Conservation (phyloP, 768 basidiomycete genomes). For the Panaeolus cyanescens region DNA sequence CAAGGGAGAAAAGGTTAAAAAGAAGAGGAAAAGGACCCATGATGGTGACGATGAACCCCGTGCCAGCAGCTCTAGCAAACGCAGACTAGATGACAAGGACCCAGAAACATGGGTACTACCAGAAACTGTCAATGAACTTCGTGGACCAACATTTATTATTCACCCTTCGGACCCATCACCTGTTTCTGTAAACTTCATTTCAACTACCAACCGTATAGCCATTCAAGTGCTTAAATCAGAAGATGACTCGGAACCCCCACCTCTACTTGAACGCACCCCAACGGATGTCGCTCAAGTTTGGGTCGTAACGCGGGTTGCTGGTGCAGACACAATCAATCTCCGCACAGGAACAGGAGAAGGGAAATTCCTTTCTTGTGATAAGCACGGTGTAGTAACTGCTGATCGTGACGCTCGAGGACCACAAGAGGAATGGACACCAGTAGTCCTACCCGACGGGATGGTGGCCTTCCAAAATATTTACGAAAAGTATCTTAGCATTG, state of each 20-base stretch:
- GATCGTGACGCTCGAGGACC: conserved; percentile 89
- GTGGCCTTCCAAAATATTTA: conserved; percentile 87
- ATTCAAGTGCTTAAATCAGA: conserved; percentile 55
- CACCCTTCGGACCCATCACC: conserved; percentile 83
- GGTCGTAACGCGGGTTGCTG: conserved; percentile 87
- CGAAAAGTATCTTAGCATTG: conserved; percentile 83
- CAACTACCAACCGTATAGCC: conserved; percentile 73
- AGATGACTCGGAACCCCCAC: conserved; percentile 41
- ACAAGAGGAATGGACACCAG: conserved; percentile 93
- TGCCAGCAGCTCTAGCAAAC: conserved; percentile 45
- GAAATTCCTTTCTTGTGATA: conserved; percentile 88
- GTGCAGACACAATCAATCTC: conserved; percentile 81
- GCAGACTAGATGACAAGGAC: conserved; percentile 60
- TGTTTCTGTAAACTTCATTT: conserved; percentile 75
- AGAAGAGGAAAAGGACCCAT: conserved; percentile 75
- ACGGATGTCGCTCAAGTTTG: conserved; percentile 88
- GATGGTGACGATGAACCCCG: conserved; percentile 48
- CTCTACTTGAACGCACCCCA: conserved; percentile 67
- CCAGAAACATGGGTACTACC: conserved; percentile 83
- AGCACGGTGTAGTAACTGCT: conserved; percentile 80
- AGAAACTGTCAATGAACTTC: conserved; percentile 69
- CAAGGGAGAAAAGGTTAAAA: conserved; percentile 85
- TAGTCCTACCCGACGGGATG: conserved; percentile 82
- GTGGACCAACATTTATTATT: conserved; percentile 84
- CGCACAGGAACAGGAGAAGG: conserved; percentile 87